phyloP scores from a whole-genome alignment of 768 basidiomycete species.

The Tricholoma terreum region DNA sequence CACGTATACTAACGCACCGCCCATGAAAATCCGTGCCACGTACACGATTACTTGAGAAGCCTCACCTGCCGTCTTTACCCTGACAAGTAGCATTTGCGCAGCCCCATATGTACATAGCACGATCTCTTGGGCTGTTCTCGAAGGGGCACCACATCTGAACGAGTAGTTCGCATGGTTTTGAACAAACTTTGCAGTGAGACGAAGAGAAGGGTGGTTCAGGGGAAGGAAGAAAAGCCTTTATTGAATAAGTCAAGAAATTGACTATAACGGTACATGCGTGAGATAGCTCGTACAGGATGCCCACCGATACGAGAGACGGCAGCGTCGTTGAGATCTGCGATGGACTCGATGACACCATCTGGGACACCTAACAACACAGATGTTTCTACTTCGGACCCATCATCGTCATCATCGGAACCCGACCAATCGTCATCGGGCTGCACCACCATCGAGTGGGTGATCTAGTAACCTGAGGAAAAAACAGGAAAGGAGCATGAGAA shows the following conservation, averaged over 20 bases:
- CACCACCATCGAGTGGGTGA: constrained; percentile 36
- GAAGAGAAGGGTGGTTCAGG: constrained; percentile 59
- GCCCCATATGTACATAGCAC: constrained; percentile 83
- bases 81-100: constrained; percentile 73
- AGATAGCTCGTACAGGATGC: constrained; percentile 73
- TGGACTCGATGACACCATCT: constrained; percentile 62
- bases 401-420: constrained; percentile 77
- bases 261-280: constrained; percentile 45
- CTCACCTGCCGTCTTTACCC: constrained; percentile 74
- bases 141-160: constrained; percentile 91
- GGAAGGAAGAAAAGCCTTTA: constrained; percentile 71
- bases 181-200: constrained; percentile 71
- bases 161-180: constrained; percentile 73
- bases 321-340: constrained; percentile 64
- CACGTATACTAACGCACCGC: constrained; percentile 57
- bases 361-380: constrained; percentile 77
- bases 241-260: constrained; percentile 45
- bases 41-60: constrained; percentile 12
- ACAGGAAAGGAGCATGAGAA: constrained; percentile 9
- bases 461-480: constrained; percentile 10
- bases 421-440: constrained; percentile 65
- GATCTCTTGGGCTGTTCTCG: constrained; percentile 80
- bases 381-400: constrained; percentile 56
- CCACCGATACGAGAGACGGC: constrained; percentile 90
- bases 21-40: constrained; percentile 10